Conservation (phyloP, 306 rosid genomes). For the Hylodesmum podocarpum region DNA sequence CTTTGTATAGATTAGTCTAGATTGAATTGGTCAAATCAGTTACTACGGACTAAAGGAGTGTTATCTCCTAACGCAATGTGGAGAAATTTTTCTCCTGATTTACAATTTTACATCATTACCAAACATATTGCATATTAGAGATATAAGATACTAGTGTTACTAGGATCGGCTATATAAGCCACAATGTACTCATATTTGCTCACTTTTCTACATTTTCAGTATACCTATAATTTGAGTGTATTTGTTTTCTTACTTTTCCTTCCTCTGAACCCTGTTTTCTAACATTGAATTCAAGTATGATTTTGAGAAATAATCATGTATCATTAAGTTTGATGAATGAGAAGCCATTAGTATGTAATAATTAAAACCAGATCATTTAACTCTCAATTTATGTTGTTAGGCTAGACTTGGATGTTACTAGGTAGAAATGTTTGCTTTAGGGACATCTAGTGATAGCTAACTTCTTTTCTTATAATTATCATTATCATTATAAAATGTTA, state of each 20-base stretch:
- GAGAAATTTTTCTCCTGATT: background rate
- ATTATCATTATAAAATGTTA: background rate
- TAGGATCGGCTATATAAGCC: too few relatives aligned
- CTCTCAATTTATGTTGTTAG: background rate
- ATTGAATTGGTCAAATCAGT: background rate
- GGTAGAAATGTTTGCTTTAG: background rate
- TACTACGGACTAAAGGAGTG: background rate
- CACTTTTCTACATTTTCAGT: too few relatives aligned
- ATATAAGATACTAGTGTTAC: too few relatives aligned
- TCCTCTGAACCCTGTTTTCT: too few relatives aligned
- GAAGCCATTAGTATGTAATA: background rate
- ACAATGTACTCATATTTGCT: too few relatives aligned
- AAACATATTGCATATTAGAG: background rate
- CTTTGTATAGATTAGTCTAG: background rate
- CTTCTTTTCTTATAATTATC: background rate
- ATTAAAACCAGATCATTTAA: background rate
- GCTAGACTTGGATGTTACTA: background rate
- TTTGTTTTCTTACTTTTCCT: too few relatives aligned
- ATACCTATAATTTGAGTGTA: too few relatives aligned
- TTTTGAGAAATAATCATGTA: background rate
- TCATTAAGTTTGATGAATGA: background rate
- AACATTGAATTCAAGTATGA: background rate
- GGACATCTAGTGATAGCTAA: background rate
- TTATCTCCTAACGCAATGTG: background rate
- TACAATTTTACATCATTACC: background rate